Base-by-base conservation (phyloP, 2,329 filamentous ascomycete species). In the Harringtonia lauricola region DNA sequence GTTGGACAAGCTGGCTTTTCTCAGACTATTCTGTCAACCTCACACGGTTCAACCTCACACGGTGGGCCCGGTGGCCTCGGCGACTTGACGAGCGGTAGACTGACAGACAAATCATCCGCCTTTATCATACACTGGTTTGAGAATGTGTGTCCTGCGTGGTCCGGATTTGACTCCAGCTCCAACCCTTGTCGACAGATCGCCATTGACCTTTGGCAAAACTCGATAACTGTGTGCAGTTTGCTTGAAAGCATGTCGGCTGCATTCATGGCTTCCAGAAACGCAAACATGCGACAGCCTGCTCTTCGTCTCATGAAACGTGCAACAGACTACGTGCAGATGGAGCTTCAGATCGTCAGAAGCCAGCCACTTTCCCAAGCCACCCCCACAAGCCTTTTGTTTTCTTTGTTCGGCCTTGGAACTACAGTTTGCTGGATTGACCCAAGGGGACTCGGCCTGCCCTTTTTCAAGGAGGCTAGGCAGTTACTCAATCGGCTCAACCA, bases 171-270 rank as follows among this genome's bases (percentile, higher is more conserved):
- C 41, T 64, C 62, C 7, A 48, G 54, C 13, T 47, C 51, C 2
- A 65, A 64, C 28, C 51, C 61, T 22, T 64, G 64, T 31, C 59
- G 63, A 0, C 61, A 56, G 34, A 53, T 65, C 5, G 63, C 63
- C 1, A 53, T 54, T 6, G 59, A 61, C 26, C 51, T 60, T 2
- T 64, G 62, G 54, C 54, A 57, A 3, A 54, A 53, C 8, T 65
- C 63, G 0, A 54, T 56, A 0, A 53, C 61, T 2, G 62, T 65
- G 0, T 60, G 59, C 45, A 60, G 55, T 42, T 58, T 57, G 7
- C 47, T 65, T 2, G 60, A 64, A 40, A 62, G 61, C 41, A 65
- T 65, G 62, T 63, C 63, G 1, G 62, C 63, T 0, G 56, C 56
- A 0, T 65, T 63, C 19, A 42, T 65, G 10, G 57, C 59, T 0